These are phyloP conservation scores for Parmelia sp. DNA, from an alignment of 495 filamentous ascomycete genomes.

Conservation along the genomic window DNA sequence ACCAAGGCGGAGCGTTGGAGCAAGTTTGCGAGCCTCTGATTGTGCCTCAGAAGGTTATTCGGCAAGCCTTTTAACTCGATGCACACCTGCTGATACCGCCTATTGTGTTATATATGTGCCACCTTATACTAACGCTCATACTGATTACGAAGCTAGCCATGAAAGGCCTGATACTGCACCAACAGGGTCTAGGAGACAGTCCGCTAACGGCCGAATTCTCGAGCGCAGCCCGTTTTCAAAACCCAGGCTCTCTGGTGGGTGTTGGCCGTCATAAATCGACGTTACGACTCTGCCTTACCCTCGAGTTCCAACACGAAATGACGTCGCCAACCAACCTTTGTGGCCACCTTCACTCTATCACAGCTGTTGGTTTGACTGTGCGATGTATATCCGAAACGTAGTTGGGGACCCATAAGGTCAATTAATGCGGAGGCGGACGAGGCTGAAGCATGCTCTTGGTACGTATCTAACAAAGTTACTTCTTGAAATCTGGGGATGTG, in stretches of 20 bases:
- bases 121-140: not conserved
- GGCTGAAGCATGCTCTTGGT: not conserved
- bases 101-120: not conserved
- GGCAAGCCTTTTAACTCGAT: not conserved
- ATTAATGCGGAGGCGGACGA: constrained; percentile 2
- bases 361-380: not conserved
- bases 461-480: not conserved
- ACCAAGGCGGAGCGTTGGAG: not conserved
- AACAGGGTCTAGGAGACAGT: not conserved
- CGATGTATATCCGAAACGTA: not conserved
- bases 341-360: not conserved
- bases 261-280: no score
- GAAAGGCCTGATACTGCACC: not conserved
- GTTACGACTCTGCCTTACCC: not conserved
- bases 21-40: not conserved
- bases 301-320: not conserved
- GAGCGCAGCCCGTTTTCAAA: not conserved
- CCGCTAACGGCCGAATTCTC: not conserved
- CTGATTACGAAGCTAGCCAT: not conserved
- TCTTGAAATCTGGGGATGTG: not conserved
- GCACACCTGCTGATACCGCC: not conserved
- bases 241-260: not conserved
- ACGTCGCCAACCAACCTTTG: not conserved
- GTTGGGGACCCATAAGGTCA: not conserved
- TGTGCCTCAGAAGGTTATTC: not conserved